Percentiles rank a stretch among this genome's conserved stretches.
Evolutionary conservation across 192 early-diverging fungal species (phyloP).

Genomic region (Phycomyces nitens): DNA sequence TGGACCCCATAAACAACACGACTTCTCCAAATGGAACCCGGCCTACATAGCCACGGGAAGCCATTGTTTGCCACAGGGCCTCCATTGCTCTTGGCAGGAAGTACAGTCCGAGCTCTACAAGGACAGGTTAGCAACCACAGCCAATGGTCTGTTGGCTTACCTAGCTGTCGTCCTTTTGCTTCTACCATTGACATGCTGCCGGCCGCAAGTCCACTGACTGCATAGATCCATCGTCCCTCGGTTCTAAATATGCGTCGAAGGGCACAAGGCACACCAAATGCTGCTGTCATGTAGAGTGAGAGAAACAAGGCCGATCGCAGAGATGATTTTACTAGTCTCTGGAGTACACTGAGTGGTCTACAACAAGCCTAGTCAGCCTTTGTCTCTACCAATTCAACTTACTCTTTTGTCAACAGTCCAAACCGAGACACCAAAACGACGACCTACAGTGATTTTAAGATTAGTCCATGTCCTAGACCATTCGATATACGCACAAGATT

Average conservation of each 20-base stretch:
- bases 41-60: conserved; percentile 53
- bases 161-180: conserved; percentile 53
- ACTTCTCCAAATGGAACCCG: conserved; percentile 70
- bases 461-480: not conserved
- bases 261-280: conserved; percentile 51
- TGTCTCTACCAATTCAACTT: too few species aligned
- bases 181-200: conserved; percentile 62
- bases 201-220: conserved; percentile 49
- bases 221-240: conserved; percentile 49
- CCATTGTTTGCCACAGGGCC: conserved; percentile 57
- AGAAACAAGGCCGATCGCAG: conserved; percentile 60
- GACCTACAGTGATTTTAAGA: conserved; percentile 26
- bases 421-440: conserved; percentile 42
- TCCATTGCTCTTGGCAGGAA: conserved; percentile 78
- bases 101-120: conserved; percentile 81
- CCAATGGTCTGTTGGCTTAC: conserved; percentile 11
- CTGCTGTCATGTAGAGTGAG: conserved; percentile 45
- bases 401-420: conserved; percentile 25
- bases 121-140: not conserved
- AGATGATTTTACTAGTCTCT: conserved; percentile 50
- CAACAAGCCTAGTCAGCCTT: too few species aligned
- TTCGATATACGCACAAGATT: conserved; percentile 44
- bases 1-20: conserved; percentile 65
- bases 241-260: conserved; percentile 45
- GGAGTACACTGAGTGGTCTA: conserved; percentile 38